Conservation (phyloP, 2,329 filamentous ascomycete genomes). For the Sphaerostilbella broomeana region DNA sequence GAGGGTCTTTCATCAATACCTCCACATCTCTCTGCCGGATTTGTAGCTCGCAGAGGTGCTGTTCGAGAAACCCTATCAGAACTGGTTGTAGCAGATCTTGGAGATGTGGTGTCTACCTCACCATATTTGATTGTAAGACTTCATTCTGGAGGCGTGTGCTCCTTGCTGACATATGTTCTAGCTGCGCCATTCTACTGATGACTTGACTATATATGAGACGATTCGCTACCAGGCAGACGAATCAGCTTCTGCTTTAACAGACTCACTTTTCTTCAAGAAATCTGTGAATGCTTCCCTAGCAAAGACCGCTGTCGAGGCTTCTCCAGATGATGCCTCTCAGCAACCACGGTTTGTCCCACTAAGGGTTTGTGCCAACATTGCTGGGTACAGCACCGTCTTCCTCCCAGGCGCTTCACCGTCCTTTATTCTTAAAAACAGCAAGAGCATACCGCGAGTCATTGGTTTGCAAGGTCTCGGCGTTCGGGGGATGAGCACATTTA, state of each 20-base stretch:
- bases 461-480: conserved; percentile 62
- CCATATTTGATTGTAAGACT: conserved; percentile 73
- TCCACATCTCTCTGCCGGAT: conserved; percentile 66
- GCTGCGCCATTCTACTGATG: conserved; percentile 73
- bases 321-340: conserved; percentile 45
- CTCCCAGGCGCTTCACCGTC: conserved; percentile 72
- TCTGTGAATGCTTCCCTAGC: conserved; percentile 62
- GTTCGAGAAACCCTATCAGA: conserved; percentile 70
- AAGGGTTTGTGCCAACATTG: conserved; percentile 56
- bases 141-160: not conserved
- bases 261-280: conserved; percentile 69
- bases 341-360: conserved; percentile 47
- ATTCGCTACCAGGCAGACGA: conserved; percentile 45
- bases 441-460: conserved; percentile 69
- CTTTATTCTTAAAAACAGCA: conserved; percentile 76
- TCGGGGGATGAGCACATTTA: conserved; percentile 66
- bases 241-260: conserved; percentile 37
- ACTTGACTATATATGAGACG: conserved; percentile 82
- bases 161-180: conserved; percentile 26
- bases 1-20: conserved; percentile 75
- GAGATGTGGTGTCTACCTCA: conserved; percentile 60
- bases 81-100: conserved; percentile 76
- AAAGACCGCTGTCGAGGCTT: conserved; percentile 42
- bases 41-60: conserved; percentile 60
- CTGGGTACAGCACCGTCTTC: conserved; percentile 75